These are phyloP conservation scores for Abelmoschus esculentus DNA, from an alignment of 345 rosid genomes.

Conservation along the genomic window DNA sequence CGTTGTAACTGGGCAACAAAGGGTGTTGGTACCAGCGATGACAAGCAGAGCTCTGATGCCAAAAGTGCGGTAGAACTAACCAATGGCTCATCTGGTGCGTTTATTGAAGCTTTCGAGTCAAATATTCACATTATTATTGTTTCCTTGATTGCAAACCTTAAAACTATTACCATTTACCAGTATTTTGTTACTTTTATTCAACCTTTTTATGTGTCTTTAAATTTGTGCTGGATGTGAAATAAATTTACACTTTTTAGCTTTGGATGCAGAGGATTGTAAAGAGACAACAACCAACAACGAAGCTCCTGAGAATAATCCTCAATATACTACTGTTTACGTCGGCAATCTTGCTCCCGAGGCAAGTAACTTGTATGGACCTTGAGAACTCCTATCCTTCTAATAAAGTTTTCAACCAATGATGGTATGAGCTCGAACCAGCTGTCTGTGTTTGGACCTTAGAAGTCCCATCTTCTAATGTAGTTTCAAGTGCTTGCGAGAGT, in stretches of 20 bases:
- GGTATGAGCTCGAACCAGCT: not conserved
- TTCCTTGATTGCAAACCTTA: not conserved
- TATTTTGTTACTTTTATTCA: too few relatives aligned
- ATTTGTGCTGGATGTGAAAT: not conserved
- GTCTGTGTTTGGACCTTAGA: not conserved
- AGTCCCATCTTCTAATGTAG: not conserved
- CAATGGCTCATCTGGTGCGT: slow-evolving; percentile 74
- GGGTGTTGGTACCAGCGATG: slow-evolving; percentile 75
- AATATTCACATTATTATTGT: not conserved
- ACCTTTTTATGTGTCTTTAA: not conserved
- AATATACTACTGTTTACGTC: slow-evolving; percentile 88
- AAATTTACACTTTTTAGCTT: slow-evolving; percentile 6
- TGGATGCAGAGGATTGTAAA: slow-evolving; percentile 77
- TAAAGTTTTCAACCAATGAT: not conserved
- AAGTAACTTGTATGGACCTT: slow-evolving; percentile 12
- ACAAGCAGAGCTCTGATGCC: slow-evolving; percentile 54
- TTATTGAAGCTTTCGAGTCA: not conserved
- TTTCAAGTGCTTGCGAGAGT: not conserved
- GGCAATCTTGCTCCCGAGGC: slow-evolving; percentile 95
- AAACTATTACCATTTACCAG: too few relatives aligned
- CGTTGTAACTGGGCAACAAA: slow-evolving; percentile 98
- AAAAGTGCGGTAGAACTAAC: slow-evolving; percentile 87
- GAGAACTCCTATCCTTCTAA: not conserved
- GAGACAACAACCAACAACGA: slow-evolving; percentile 53
- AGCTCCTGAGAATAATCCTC: slow-evolving; percentile 88